Conservation (phyloP, 805 yeast species). For the Candida quercuum region DNA sequence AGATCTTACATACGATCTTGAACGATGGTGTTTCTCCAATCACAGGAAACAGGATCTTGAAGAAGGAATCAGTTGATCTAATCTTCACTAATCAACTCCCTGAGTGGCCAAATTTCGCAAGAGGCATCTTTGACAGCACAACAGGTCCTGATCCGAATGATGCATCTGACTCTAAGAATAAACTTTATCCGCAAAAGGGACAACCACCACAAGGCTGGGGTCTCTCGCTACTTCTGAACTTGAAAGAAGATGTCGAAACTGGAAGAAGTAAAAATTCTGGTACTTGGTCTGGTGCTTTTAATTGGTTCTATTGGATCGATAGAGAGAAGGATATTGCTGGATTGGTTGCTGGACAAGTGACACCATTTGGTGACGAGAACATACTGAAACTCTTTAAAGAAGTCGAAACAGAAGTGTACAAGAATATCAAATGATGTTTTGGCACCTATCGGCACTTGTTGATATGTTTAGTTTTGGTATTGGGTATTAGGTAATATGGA, state of each 20-base stretch:
- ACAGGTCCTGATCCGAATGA: conserved; percentile 2
- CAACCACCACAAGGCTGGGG: conserved; percentile 18
- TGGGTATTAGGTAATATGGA: no score
- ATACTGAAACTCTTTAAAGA: conserved; percentile 2
- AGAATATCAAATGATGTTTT: no score
- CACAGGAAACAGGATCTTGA: conserved; percentile 26
- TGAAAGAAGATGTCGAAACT: conserved; percentile 18
- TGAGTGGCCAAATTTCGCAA: conserved; percentile 9
- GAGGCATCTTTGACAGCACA: conserved; percentile 4
- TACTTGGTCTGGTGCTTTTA: conserved; percentile 34
- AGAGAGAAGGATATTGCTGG: conserved; percentile 30
- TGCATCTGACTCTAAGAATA: neutral
- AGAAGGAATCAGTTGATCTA: conserved; percentile 23
- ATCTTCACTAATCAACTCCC: conserved; percentile 28
- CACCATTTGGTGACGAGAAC: conserved; percentile 24
- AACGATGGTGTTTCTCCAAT: conserved; percentile 30
- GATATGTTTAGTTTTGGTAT: no score
- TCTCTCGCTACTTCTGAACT: conserved; percentile 16
- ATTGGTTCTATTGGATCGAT: conserved; percentile 34
- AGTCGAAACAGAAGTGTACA: conserved; percentile 1
- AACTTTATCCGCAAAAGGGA: conserved; percentile 10
- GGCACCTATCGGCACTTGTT: no score
- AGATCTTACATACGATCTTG: conserved; percentile 30
- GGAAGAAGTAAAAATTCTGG: conserved; percentile 29
- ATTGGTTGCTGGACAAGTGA: conserved; percentile 27